These are phyloP conservation scores for Tuber brumale DNA, from an alignment of 495 filamentous ascomycete species.

Conservation along the genomic window DNA sequence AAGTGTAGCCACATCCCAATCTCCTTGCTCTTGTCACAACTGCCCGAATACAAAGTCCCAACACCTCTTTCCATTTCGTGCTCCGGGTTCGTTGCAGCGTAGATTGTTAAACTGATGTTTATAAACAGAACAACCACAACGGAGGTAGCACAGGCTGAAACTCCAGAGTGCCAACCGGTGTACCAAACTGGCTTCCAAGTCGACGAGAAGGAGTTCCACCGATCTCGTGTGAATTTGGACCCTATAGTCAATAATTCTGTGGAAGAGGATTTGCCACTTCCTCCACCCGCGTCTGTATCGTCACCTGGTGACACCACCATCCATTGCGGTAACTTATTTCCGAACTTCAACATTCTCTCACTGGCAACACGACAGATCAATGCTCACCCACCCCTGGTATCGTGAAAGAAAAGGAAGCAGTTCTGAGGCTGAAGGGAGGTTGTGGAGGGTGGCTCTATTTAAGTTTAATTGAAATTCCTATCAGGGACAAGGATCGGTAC, in stretches of 20 bases:
- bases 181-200: no score
- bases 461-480: background rate
- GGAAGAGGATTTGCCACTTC: background rate
- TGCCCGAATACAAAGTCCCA: no score
- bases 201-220: no score
- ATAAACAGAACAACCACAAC: no score
- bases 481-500: background rate
- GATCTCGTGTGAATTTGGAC: background rate
- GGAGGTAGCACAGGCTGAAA: no score
- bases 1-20: no score
- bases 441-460: background rate
- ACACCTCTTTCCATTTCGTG: no score
- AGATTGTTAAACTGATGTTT: no score
- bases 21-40: no score
- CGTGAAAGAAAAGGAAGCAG: background rate
- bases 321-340: background rate
- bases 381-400: background rate
- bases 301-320: background rate
- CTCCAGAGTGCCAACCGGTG: no score
- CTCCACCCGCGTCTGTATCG: background rate
- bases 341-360: background rate
- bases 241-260: background rate
- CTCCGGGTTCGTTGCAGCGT: no score
- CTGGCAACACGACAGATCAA: no score
- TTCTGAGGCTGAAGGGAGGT: background rate